These are phyloP conservation scores for Amanita fuliginea DNA, from an alignment of 768 basidiomycete genomes.

Conservation along the genomic window DNA sequence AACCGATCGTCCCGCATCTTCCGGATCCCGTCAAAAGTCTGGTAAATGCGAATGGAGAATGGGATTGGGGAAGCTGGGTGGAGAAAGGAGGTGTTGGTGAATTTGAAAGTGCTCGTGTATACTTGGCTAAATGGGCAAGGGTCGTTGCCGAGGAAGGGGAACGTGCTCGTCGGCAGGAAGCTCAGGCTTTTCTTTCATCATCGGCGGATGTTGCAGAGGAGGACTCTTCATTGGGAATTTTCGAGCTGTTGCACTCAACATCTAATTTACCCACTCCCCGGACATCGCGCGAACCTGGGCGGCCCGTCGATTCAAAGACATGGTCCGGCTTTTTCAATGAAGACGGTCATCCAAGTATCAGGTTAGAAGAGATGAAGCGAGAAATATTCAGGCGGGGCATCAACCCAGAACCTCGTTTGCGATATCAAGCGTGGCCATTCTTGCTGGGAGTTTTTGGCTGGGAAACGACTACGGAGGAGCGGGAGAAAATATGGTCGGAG, in stretches of 20 bases:
- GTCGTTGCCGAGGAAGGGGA: constrained; percentile 98
- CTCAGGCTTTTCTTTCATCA: constrained; percentile 50
- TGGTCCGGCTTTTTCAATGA: constrained; percentile 76
- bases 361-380: constrained; percentile 56
- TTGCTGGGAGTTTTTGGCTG: constrained; percentile 78
- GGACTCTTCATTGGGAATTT: constrained; percentile 71
- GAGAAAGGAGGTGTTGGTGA: constrained; percentile 90
- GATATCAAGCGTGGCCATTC: constrained; percentile 86
- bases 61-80: constrained; percentile 90
- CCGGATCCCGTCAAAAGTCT: constrained; percentile 89
- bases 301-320: constrained; percentile 62
- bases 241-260: constrained; percentile 74
- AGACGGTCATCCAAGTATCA: constrained; percentile 57
- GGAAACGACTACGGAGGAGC: constrained; percentile 54
- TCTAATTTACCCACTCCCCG: constrained; percentile 76
- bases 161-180: constrained; percentile 71
- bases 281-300: constrained; percentile 67
- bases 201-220: constrained; percentile 41
- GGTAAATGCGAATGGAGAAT: constrained; percentile 83
- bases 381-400: constrained; percentile 77
- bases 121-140: constrained; percentile 93
- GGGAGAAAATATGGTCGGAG: constrained; percentile 47
- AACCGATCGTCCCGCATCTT: constrained; percentile 91
- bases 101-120: constrained; percentile 93
- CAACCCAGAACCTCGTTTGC: constrained; percentile 34